Conservation (phyloP, 768 basidiomycete species). For the Boletus fagicola region DNA sequence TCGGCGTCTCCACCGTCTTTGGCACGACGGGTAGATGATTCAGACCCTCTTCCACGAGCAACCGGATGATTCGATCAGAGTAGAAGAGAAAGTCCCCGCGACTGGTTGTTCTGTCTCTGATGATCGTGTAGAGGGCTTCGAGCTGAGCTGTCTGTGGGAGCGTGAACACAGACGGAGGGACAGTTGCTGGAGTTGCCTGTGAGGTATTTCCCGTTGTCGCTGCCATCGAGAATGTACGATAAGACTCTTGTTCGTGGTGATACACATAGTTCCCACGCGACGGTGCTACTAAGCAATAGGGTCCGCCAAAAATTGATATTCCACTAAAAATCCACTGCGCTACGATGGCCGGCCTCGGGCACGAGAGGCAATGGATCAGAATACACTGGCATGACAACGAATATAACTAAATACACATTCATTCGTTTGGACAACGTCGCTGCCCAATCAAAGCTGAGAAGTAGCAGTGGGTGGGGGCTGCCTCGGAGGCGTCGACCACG, state of each 20-base stretch:
- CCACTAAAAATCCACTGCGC: too few relatives aligned
- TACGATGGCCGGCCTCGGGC: too few relatives aligned
- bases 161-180: constrained; percentile 85
- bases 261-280: not conserved
- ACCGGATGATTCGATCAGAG: constrained; percentile 84
- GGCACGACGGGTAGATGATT: constrained; percentile 83
- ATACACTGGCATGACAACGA: too few relatives aligned
- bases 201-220: constrained; percentile 24
- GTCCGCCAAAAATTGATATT: too few relatives aligned
- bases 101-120: constrained; percentile 81
- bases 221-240: constrained; percentile 13
- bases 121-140: constrained; percentile 94
- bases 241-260: not conserved
- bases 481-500: constrained; percentile 4
- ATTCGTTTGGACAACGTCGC: too few relatives aligned
- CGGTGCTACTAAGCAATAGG: too few relatives aligned
- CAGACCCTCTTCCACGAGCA: constrained; percentile 80
- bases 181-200: constrained; percentile 36
- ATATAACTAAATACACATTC: too few relatives aligned
- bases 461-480: too few relatives aligned
- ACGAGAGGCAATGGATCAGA: too few relatives aligned
- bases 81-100: constrained; percentile 97
- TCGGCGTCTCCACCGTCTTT: constrained; percentile 78
- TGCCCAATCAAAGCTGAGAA: too few relatives aligned
- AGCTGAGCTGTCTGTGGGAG: constrained; percentile 90